Conservation (phyloP, 805 yeast genomes). For the Ogataea haglerorum region DNA sequence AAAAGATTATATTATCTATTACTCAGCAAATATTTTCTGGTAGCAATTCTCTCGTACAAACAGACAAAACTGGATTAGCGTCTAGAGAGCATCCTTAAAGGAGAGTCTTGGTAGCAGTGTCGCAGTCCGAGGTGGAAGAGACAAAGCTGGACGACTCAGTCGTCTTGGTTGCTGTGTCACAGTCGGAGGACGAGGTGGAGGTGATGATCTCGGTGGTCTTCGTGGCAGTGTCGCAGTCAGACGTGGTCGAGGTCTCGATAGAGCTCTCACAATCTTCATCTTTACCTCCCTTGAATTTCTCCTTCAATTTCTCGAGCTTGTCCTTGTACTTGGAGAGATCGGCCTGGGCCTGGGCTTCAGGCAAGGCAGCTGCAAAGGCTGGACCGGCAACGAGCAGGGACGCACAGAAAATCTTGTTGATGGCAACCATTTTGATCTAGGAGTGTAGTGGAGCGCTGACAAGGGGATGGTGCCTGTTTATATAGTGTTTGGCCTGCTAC, state of each 20-base stretch:
- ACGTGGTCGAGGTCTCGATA: constrained; percentile 1
- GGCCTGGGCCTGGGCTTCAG: constrained; percentile 14
- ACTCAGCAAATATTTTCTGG: not conserved
- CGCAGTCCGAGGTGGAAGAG: constrained; percentile 10
- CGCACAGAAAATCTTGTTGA: constrained; percentile 12
- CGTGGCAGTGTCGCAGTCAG: constrained; percentile 9
- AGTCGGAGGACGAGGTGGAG: constrained; percentile 5
- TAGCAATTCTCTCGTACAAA: constrained; percentile 6
- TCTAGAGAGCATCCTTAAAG: no score
- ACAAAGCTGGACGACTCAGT: not conserved
- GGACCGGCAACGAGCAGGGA: constrained; percentile 12
- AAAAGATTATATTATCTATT: constrained; percentile 1
- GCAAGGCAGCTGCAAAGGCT: constrained; percentile 12
- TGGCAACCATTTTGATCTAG: constrained; percentile 11
- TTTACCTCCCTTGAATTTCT: constrained; percentile 8
- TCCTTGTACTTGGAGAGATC: constrained; percentile 12
- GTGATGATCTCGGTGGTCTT: constrained; percentile 3
- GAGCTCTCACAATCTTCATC: constrained; percentile 8
- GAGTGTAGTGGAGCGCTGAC: not conserved
- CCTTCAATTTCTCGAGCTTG: constrained; percentile 8
- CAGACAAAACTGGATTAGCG: constrained; percentile 3
- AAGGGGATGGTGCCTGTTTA: not conserved
- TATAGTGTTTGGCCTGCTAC: not conserved
- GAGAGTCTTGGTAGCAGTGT: constrained; percentile 8
- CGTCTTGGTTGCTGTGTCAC: constrained; percentile 10